Base-by-base conservation (phyloP, 2,329 filamentous ascomycete genomes). In the Neurospora crassa region DNA sequence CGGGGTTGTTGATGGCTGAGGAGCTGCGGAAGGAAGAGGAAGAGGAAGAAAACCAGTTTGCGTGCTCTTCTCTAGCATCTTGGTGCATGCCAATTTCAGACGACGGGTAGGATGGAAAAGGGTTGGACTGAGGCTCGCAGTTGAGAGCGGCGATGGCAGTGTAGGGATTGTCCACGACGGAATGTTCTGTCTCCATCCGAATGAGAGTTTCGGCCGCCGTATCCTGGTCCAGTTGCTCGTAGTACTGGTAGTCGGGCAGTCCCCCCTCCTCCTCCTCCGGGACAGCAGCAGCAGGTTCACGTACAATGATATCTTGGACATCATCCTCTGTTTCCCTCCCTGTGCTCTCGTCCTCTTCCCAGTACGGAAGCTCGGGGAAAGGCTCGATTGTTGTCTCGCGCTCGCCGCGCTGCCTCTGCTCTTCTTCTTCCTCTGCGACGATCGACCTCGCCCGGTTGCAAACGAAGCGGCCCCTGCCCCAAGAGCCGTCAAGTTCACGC, bases 131-230 rank as follows among this genome's bases (percentile, higher is more conserved):
- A 47, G 18, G n/a, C 8, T 11, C 7, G 47, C 24, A 2, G 47
- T 59, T 34, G 24, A 59, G 20, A 2, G 6, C 6, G 24, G 47
- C 24, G 14, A 59, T 59, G 20, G 12, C 12, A 16, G 20, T 11
- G 40, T 40, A 34, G 1, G 7, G 47, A 5, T 63, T 3, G 14
- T 0, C 24, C 1, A 34, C 3, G 7, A 5, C 14, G 0, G 24
- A 34, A 11, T 63, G 53, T 6, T 63, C 14, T 18, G 24, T 5
- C 0, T 34, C 53, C 0, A 34, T 14, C 53, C 10, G 24, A 3
- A 34, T 34, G 1, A 24, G 1, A 14, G 45, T 6, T 4, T 63
- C 53, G 16, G 53, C 24, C 7, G 4, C 14, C 0, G 14, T 63
- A 8, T 63, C 53, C 1, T 34, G 14, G 1, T 63, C 24, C 1